Evolutionary conservation across 768 basidiomycete genomes (phyloP), one percentile per base, ranked within the genome.

Genomic region (Hortiboletus campestris): DNA sequence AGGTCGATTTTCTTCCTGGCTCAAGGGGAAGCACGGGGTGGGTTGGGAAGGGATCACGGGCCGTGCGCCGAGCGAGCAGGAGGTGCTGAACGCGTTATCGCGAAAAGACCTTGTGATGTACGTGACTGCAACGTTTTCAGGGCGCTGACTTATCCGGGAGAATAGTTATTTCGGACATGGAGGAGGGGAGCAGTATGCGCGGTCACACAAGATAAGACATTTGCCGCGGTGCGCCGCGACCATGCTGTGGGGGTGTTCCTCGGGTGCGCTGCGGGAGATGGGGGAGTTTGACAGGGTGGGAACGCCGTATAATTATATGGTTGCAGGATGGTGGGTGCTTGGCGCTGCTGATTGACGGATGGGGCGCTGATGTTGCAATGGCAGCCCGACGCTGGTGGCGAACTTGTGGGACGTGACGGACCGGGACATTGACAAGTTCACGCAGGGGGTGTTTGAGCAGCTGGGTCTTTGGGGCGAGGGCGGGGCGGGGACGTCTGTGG

Each of bases 321-420:
- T 98, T n/a, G 92, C 88, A 40, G 97, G 96, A 65, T 96, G 95
- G 96, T 98, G 65, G 66, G 94, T 81, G 10, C 28, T 28, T 28
- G 48, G n/a, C 22, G 19, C 48, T 47, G 16, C 31, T n/a, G 13
- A 16, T 20, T 14, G 28, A 32, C 16, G 31, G 47, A 40, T 32
- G 36, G 35, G 0, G 19, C 0, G 3, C 53, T 63, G 28, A 51
- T 36, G 32, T 39, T 44, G 16, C 38, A 29, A 47, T 38, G 57
- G 49, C 57, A 94, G 96, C 58, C 96, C 97, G 17, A 89, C 94
- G 2, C 78, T 98, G 32, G 84, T 98, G 13, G 97, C 92, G 1
- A 98, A 96, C 65, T 76, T 98, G 6, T 99, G 97, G 97, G 97
- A 98, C 65, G 97, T 98, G 9, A 98, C 96, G 0, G 97, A 99